Percentiles rank a stretch among this genome's conserved stretches.
phyloP scores from a whole-genome alignment of 371 early-diverging fungal species.

The Mortierella sp. region DNA sequence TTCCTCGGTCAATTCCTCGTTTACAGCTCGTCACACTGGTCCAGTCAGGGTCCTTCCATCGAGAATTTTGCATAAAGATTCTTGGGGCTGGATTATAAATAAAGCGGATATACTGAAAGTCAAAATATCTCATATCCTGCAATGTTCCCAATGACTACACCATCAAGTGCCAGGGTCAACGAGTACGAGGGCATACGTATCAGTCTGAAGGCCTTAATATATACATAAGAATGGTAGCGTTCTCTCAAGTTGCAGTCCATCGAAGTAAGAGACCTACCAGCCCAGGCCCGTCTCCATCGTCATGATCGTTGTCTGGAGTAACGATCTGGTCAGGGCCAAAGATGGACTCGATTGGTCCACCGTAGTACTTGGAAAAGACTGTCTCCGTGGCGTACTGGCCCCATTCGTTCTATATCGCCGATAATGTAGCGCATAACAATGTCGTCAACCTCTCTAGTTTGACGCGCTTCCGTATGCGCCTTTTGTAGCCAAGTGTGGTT shows the following conservation, averaged over 20 bases:
- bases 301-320: constrained; percentile 41
- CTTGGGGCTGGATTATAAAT: constrained; percentile 83
- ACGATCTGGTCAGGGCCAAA: constrained; percentile 64
- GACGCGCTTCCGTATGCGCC: background rate
- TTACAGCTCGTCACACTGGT: constrained; percentile 58
- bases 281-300: constrained; percentile 51
- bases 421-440: background rate
- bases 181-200: background rate
- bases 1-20: constrained; percentile 64
- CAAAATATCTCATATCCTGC: constrained; percentile 66
- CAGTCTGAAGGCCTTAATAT: too few species aligned
- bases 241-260: too few species aligned
- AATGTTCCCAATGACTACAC: constrained; percentile 31
- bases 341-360: constrained; percentile 75
- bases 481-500: background rate
- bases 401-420: constrained; percentile 74
- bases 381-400: constrained; percentile 68
- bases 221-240: too few species aligned
- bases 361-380: constrained; percentile 68
- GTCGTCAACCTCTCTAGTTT: background rate
- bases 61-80: constrained; percentile 77
- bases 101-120: constrained; percentile 87
- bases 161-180: background rate
- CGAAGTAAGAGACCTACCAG: constrained; percentile 12
- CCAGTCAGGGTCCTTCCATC: constrained; percentile 85